Percentiles rank a stretch among this genome's conserved stretches.
phyloP scores from a whole-genome alignment of 2,329 filamentous ascomycete genomes.

The Polytolypa hystricis region DNA sequence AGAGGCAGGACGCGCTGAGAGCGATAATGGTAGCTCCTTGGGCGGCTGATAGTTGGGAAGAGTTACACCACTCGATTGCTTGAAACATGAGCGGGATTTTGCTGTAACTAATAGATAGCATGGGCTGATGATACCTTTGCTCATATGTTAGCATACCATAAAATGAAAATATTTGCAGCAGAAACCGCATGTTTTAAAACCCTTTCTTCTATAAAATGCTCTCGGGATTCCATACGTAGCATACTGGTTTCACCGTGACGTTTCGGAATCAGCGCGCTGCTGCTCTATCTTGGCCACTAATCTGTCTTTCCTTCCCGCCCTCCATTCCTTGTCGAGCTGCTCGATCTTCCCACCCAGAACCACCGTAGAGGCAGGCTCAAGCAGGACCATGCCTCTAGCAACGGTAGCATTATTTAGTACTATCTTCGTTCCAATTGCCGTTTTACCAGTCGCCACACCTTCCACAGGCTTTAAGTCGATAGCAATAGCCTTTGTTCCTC shows the following conservation, averaged over 20 bases:
- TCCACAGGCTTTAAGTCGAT: slow-evolving; percentile 60
- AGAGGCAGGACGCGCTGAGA: slow-evolving; percentile 61
- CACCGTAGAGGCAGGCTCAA: slow-evolving; percentile 58
- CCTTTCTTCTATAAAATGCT: not conserved
- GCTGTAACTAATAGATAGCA: too few species aligned
- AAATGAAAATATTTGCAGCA: slow-evolving; percentile 2
- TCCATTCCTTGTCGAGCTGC: slow-evolving; percentile 66
- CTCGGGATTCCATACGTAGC: not conserved
- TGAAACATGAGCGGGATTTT: too few species aligned
- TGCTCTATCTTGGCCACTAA: slow-evolving; percentile 50
- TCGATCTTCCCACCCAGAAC: slow-evolving; percentile 85
- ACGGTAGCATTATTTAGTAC: slow-evolving; percentile 54
- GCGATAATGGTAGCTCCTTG: slow-evolving; percentile 76
- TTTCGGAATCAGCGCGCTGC: not conserved
- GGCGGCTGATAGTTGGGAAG: slow-evolving; percentile 54
- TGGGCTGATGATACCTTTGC: not conserved
- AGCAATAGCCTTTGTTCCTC: slow-evolving; percentile 56
- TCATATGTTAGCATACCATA: slow-evolving; percentile 3
- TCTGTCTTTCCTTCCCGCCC: slow-evolving; percentile 55
- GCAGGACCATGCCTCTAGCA: slow-evolving; percentile 65
- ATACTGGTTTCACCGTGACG: not conserved
- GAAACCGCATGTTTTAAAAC: not conserved
- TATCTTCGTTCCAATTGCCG: slow-evolving; percentile 72
- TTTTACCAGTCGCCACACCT: slow-evolving; percentile 46
- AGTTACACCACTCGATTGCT: slow-evolving; percentile 22